Conservation (phyloP, 2,329 filamentous ascomycete species). For the Aspergillus vadensis region DNA sequence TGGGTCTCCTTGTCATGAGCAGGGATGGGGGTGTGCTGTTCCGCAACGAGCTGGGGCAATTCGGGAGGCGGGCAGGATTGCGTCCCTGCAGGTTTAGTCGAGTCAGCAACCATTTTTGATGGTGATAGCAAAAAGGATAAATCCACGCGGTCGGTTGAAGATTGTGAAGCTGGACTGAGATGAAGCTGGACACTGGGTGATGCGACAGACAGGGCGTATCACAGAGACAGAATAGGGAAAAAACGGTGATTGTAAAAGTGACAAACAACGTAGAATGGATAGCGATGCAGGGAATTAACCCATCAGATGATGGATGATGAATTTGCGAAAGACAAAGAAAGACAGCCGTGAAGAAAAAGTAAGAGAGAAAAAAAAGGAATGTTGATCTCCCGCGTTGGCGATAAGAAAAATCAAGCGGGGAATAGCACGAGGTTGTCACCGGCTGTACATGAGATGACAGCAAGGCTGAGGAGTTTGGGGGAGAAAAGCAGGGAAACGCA, state of each 20-base stretch:
- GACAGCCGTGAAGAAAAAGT: neutral
- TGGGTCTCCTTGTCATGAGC: constrained; percentile 86
- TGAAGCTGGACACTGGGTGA: neutral
- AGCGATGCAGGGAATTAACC: neutral
- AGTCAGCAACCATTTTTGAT: constrained; percentile 31
- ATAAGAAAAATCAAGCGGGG: neutral
- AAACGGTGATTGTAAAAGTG: neutral
- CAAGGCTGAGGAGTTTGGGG: neutral
- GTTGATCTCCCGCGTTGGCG: constrained; percentile 3
- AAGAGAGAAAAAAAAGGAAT: neutral
- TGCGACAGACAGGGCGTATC: neutral
- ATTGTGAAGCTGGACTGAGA: neutral
- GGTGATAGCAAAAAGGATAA: neutral
- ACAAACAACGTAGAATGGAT: no score
- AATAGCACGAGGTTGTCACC: neutral
- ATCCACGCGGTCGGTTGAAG: constrained; percentile 2
- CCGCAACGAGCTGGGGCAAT: constrained; percentile 87
- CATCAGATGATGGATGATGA: no score
- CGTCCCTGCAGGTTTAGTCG: constrained; percentile 62
- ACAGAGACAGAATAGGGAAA: neutral
- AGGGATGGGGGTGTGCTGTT: constrained; percentile 84
- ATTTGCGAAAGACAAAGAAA: no score
- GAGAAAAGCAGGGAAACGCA: neutral
- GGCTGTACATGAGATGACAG: neutral
- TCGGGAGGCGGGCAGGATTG: constrained; percentile 92